Evolutionary conservation across 2,329 filamentous ascomycete species (phyloP).

Genomic region (Didymella lethalis): DNA sequence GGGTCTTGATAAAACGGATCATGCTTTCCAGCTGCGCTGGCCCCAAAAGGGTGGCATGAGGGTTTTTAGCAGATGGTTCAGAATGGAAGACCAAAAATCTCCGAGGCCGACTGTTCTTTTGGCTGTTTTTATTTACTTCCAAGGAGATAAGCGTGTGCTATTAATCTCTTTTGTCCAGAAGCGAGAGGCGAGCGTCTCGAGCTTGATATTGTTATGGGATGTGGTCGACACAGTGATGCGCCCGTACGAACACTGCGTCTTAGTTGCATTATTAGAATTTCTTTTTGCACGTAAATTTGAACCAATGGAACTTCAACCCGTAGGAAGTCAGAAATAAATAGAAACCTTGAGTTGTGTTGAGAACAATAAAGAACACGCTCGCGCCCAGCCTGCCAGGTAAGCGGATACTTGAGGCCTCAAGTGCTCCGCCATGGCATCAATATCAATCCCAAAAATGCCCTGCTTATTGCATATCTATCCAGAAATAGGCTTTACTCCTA

Average conservation of each 20-base stretch:
- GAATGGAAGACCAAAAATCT: background rate
- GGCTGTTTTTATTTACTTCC: background rate
- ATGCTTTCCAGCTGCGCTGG: background rate
- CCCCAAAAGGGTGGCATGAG: background rate
- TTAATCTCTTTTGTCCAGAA: no score
- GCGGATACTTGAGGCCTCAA: background rate
- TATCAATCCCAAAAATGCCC: constrained; percentile 3
- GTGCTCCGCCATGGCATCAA: background rate
- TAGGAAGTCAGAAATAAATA: no score
- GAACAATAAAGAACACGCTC: background rate
- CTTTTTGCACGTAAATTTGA: no score
- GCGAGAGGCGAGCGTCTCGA: no score
- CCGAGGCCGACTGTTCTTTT: background rate
- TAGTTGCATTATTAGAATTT: no score
- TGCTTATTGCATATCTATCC: constrained; percentile 1
- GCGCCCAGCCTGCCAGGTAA: constrained; percentile 4
- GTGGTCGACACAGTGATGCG: no score
- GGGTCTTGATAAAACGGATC: background rate
- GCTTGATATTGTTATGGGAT: no score
- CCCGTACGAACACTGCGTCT: no score
- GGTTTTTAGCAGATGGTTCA: background rate
- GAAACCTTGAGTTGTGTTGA: background rate
- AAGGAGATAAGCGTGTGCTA: no score
- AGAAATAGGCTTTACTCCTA: background rate
- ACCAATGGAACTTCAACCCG: no score